Conservation (phyloP, 306 rosid genomes). For the Adenanthera pavonina region DNA sequence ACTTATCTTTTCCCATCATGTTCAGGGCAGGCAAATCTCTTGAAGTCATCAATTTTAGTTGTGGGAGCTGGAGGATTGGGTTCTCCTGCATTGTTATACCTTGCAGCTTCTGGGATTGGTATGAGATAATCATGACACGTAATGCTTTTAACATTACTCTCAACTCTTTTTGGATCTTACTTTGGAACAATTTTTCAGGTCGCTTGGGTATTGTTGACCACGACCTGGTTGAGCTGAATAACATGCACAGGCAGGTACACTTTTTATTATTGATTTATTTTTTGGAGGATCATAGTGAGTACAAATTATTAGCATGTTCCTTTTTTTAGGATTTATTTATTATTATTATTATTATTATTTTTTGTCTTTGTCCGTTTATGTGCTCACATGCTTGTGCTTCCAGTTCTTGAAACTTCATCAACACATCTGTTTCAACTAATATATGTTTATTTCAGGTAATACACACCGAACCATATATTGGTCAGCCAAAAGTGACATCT, state of each 20-base stretch:
- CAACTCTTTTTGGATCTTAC: slow-evolving; percentile 33
- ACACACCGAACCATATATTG: slow-evolving; percentile 85
- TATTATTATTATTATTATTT: not conserved
- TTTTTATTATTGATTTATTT: not conserved
- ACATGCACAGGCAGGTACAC: slow-evolving; percentile 97
- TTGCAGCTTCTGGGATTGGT: slow-evolving; percentile 94
- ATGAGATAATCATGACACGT: slow-evolving; percentile 15
- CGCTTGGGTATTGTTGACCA: slow-evolving; percentile 88
- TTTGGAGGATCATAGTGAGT: not conserved
- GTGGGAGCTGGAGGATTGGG: slow-evolving; percentile 99
- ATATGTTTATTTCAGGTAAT: slow-evolving; percentile 61
- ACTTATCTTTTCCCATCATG: not conserved
- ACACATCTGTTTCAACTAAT: not conserved
- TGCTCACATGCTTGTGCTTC: not conserved
- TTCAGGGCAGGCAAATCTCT: slow-evolving; percentile 77
- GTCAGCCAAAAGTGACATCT: slow-evolving; percentile 90
- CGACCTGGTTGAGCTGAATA: slow-evolving; percentile 91
- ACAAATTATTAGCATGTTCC: not conserved
- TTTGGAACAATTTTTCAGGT: slow-evolving; percentile 50
- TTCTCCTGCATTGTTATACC: slow-evolving; percentile 87
- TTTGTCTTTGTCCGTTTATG: not conserved
- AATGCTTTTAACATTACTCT: not conserved
- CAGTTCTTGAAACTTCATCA: not conserved
- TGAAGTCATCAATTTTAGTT: slow-evolving; percentile 81
- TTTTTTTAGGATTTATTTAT: not conserved